Evolutionary conservation across 116 monocot genomes (phyloP), one percentile per base, ranked within the genome.

Genomic region (Posidonia oceanica): DNA sequence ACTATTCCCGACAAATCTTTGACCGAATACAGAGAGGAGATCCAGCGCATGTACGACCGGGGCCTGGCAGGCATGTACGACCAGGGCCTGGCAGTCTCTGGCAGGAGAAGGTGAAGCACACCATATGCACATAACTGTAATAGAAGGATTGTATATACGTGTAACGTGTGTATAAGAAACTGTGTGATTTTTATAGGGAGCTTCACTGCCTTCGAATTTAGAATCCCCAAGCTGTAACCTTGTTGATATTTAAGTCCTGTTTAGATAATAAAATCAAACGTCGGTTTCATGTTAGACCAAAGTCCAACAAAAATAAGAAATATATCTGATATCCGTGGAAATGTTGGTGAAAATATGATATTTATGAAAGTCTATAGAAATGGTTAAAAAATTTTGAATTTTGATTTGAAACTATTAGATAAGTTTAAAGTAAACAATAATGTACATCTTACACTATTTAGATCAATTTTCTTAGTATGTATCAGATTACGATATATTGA

Each of bases 11-110:
- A 88, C 55, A 71, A 86, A 54, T 88, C 84, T 14, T 72, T 96
- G 58, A 81, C 82, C 1, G 95, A 86, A 71, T 91, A 69, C 63
- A 81, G 95, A 69, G 88, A 91, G 71, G 88, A 96, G 72, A 96
- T 96, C 60, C 86, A 91, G 69, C 78, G 95, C 2, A 96, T 96
- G 88, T 96, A 88, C 68, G 72, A 91, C 52, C 60, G 79, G 14
- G 86, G n/a, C n/a, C n/a, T n/a, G n/a, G n/a, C n/a, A n/a, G n/a
- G 95, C 2, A 96, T 96, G 88, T 96, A 88, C 68, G 72, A 91
- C 52, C 60, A 81, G 15, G 86, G 81, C 2, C 70, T 80, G 13
- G 71, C 77, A 15, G 36, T 76, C 44, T 79, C 87, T 0, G 65
- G 65, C 60, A 22, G 76, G 13, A 67, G 52, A 29, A 61, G 76